Evolutionary conservation across 169 alveolate genomes (phyloP), one percentile per base, ranked within the genome.

Genomic region (Plasmodium knowlesi): DNA sequence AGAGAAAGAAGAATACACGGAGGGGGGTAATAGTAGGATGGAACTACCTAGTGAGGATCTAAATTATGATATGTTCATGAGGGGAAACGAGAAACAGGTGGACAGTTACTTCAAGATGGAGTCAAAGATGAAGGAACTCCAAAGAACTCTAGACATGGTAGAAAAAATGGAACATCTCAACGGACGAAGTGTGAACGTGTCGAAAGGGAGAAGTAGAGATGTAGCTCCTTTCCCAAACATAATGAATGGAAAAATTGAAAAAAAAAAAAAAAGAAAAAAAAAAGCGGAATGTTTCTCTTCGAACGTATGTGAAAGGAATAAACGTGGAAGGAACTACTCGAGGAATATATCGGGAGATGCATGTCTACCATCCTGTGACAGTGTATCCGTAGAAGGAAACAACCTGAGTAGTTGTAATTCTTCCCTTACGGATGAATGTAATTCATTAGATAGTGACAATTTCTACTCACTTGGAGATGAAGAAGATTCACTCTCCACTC

Each of bases 21-120:
- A 76, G 61, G n/a, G 10, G 16, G 41, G 0, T 5, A 32, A 57
- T 76, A 25, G 16, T 16, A 67, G 4, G 61, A 50, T 50, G 1
- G 22, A 12, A 50, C 46, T n/a, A 16, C 32, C 41, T 4, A 61
- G 10, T 34, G 93, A 86, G 80, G 82, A 86, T 14, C 81, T 86
- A 22, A 86, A 86, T 54, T 86, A 86, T 70, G 93, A 86, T 76
- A 9, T 19, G 1, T 86, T 74, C 81, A 86, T 86, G n/a, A 61
- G 93, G 12, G 81, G 50, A 74, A 78, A 86, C 37, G 25, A 6
- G 5, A 57, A 34, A 14, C 8, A n/a, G 16, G 16, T 1, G 22
- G 85, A 84, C 25, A 25, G 28, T 9, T 74, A 16, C 61, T 22
- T 25, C 57, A 74, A 53, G 22, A 86, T 86, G 57, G 80, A 86